Evolutionary conservation across 2,329 filamentous ascomycete species (phyloP), one percentile per base, ranked within the genome.

Genomic region (Hymenoscyphus linearis): DNA sequence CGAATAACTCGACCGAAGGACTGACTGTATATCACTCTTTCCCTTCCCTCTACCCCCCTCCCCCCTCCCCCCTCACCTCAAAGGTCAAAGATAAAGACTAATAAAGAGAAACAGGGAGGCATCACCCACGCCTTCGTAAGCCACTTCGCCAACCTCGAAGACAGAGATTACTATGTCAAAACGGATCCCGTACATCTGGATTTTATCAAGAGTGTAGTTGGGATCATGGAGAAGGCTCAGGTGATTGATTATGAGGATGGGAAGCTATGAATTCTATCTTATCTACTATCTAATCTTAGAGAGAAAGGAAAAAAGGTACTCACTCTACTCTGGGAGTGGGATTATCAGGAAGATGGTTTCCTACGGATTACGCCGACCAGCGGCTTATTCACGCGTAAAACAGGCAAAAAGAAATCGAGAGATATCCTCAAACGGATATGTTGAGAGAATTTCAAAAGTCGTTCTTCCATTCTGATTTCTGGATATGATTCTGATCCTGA

Each of bases 101-200:
- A 47, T 47, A 47, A 47, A 22, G n/a, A 22, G 5, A 22, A n/a
- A 47, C 3, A 84, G 86, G 78, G 80, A 55, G 87, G 82, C 0
- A 82, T 87, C 57, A 86, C 86, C 0, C 88, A 92, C 70, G 85
- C 79, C 0, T 91, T 91, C 64, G 80, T 92, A 1, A 79, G 82
- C 25, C 83, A 89, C 67, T 91, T 92, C 62, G 79, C 81, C 10
- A 86, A 73, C 25, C 76, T 77, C 18, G 80, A 83, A 64, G 88
- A 92, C 69, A 77, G 87, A 54, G 80, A 85, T 63, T 91, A 90
- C 68, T 92, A 91, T 70, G 74, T 88, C 6, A 73, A 82, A 57
- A 75, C 84, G 34, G 89, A 92, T 67, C 85, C 86, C 1, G 81
- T 75, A 9, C 88, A 91, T 70, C 74, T 78, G 37, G 81, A 73